These are phyloP conservation scores for Diplodia mutila DNA, from an alignment of 2,329 filamentous ascomycete species.

Conservation along the genomic window DNA sequence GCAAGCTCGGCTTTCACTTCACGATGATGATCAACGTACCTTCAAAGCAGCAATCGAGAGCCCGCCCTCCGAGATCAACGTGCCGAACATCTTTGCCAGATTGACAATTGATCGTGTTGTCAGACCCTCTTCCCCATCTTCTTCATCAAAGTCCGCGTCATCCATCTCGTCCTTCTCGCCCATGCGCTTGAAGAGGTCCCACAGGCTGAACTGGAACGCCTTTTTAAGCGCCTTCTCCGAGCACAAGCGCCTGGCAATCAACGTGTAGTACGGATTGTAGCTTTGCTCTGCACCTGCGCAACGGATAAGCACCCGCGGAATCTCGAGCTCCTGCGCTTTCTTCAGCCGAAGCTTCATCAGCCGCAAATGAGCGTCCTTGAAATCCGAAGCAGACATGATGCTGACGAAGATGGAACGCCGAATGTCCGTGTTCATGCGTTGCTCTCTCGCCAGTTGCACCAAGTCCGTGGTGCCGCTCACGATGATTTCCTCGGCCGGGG, in stretches of 20 bases:
- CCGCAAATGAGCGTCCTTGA: conserved; percentile 79
- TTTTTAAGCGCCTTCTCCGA: conserved; percentile 75
- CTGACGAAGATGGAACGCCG: conserved; percentile 91
- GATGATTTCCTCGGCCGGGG: conserved; percentile 28
- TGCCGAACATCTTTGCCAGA: conserved; percentile 68
- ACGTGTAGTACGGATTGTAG: conserved; percentile 92
- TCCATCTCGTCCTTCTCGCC: conserved; percentile 73
- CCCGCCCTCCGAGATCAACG: conserved; percentile 63
- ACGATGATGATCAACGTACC: conserved; percentile 33
- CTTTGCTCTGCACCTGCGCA: conserved; percentile 80
- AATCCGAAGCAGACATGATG: conserved; percentile 83
- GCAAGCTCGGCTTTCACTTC: conserved; percentile 6
- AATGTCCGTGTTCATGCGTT: conserved; percentile 85
- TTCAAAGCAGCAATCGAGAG: conserved; percentile 63
- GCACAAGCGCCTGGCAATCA: conserved; percentile 80
- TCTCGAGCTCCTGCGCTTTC: conserved; percentile 81
- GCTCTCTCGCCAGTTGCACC: conserved; percentile 71
- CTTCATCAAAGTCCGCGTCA: conserved; percentile 58
- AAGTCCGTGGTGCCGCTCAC: conserved; percentile 62
- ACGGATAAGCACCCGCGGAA: conserved; percentile 84
- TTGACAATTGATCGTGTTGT: conserved; percentile 66
- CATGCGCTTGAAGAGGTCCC: conserved; percentile 81
- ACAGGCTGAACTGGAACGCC: conserved; percentile 84
- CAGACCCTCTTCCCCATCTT: conserved; percentile 55
- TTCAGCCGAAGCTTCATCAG: conserved; percentile 83